Percentiles rank a stretch among this genome's conserved stretches.
These are phyloP conservation scores for Parathielavia appendiculata DNA, from an alignment of 495 filamentous ascomycete genomes.

Conservation along the genomic window DNA sequence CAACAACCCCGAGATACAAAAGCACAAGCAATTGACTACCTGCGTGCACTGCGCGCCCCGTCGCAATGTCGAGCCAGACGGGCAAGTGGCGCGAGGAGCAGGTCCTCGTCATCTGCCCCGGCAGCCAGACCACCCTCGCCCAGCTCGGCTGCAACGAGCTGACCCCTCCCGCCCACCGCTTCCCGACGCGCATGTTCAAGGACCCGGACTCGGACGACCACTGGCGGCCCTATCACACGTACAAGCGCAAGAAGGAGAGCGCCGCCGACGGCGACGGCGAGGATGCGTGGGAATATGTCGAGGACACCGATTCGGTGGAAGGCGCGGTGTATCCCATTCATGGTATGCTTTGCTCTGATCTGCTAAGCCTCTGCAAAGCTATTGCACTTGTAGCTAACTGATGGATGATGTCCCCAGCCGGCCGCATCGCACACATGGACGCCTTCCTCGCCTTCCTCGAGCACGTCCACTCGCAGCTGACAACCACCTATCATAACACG, in stretches of 20 bases:
- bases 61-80: slow-evolving; percentile 43
- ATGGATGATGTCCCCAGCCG: slow-evolving; percentile 39
- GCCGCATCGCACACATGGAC: slow-evolving; percentile 80
- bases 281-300: slow-evolving; percentile 60
- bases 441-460: slow-evolving; percentile 87
- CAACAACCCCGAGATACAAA: too few species aligned
- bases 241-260: slow-evolving; percentile 57
- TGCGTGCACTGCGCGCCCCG: background rate
- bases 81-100: slow-evolving; percentile 53
- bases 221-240: slow-evolving; percentile 79
- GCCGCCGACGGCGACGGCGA: slow-evolving; percentile 27
- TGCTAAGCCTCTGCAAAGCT: background rate
- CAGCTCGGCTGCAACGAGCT: slow-evolving; percentile 92
- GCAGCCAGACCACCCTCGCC: slow-evolving; percentile 87
- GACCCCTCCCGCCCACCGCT: slow-evolving; percentile 72
- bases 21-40: background rate
- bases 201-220: slow-evolving; percentile 71
- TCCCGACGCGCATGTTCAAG: slow-evolving; percentile 90
- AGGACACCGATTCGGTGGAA: slow-evolving; percentile 80
- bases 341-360: slow-evolving; percentile 26
- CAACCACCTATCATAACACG: slow-evolving; percentile 82
- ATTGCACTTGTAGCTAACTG: background rate
- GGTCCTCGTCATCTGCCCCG: slow-evolving; percentile 77
- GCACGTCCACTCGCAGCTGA: slow-evolving; percentile 80
- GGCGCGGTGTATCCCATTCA: slow-evolving; percentile 84